phyloP scores from a whole-genome alignment of 1,284 basidiomycete species.

The Xerocomus amazonicus region DNA sequence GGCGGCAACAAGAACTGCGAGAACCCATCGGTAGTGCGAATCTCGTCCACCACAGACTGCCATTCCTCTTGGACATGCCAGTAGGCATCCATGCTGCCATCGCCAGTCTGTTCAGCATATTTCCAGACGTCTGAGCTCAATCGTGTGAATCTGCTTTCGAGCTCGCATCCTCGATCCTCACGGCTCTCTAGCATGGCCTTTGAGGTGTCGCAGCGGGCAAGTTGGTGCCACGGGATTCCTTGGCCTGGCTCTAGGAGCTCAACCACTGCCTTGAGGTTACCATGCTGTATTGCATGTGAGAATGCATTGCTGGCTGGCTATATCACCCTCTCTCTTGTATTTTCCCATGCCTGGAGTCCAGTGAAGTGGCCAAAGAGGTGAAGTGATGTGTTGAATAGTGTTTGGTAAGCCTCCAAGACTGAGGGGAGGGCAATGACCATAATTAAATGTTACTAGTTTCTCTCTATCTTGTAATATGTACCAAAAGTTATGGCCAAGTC shows the following conservation, averaged over 20 bases:
- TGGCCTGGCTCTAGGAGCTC: neutral
- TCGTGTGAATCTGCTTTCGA: neutral
- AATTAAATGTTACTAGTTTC: neutral
- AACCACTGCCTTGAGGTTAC: neutral
- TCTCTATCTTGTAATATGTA: neutral
- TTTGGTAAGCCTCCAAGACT: neutral
- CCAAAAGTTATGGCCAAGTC: neutral
- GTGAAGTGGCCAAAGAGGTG: neutral
- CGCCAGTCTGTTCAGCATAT: neutral
- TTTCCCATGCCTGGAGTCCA: neutral
- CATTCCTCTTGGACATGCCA: neutral
- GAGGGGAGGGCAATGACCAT: neutral
- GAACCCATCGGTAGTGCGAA: neutral
- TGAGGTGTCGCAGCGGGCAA: neutral
- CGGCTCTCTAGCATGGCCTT: neutral
- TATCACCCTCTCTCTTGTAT: neutral
- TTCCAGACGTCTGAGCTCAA: neutral
- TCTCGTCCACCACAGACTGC: neutral
- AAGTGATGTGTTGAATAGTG: neutral
- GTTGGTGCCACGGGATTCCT: neutral
- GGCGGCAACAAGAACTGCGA: neutral
- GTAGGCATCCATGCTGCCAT: neutral
- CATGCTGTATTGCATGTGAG: neutral
- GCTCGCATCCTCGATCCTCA: neutral
- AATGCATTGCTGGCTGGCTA: neutral